Percentiles rank a stretch among this genome's conserved stretches.
These are phyloP conservation scores for Pythium monospermum DNA, from an alignment of 352 stramenopile genomes.

Conservation along the genomic window DNA sequence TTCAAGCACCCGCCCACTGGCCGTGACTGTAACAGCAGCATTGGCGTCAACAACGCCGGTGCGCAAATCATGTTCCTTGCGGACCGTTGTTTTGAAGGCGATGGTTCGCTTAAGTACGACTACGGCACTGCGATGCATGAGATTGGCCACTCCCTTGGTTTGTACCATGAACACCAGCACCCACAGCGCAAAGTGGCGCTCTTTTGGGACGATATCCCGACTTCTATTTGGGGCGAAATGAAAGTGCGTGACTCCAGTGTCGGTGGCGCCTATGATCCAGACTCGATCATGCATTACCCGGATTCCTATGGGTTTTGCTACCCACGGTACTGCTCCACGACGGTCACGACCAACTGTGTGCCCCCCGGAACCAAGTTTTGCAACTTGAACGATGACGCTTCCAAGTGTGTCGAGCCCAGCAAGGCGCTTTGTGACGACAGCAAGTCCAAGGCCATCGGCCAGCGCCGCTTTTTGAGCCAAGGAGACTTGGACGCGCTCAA, in stretches of 20 bases:
- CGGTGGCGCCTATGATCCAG: conserved; percentile 58
- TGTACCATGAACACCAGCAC: conserved; percentile 85
- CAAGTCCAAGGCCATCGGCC: conserved; percentile 52
- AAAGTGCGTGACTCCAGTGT: conserved; percentile 60
- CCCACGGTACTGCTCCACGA: conserved; percentile 40
- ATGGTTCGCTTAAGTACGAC: conserved; percentile 65
- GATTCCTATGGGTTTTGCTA: conserved; percentile 75
- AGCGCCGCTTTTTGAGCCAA: conserved; percentile 52
- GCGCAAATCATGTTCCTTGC: conserved; percentile 69
- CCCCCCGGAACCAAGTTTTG: conserved; percentile 52
- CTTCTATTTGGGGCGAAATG: conserved; percentile 71
- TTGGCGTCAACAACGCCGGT: conserved; percentile 58
- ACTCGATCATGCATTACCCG: conserved; percentile 81
- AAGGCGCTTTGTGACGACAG: conserved; percentile 48
- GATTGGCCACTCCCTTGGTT: conserved; percentile 65
- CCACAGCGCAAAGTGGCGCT: conserved; percentile 56
- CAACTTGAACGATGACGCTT: conserved; percentile 58
- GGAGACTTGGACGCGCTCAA: conserved; percentile 42
- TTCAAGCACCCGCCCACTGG: conserved; percentile 68
- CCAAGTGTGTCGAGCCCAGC: conserved; percentile 55
- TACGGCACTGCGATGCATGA: conserved; percentile 80
- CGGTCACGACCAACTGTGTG: conserved; percentile 45
- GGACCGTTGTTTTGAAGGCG: conserved; percentile 70
- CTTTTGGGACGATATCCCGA: conserved; percentile 72
- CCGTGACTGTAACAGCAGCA: conserved; percentile 75